Percentiles rank a stretch among this genome's conserved stretches.
These are phyloP conservation scores for Pichia californica DNA, from an alignment of 805 yeast genomes.

Conservation along the genomic window DNA sequence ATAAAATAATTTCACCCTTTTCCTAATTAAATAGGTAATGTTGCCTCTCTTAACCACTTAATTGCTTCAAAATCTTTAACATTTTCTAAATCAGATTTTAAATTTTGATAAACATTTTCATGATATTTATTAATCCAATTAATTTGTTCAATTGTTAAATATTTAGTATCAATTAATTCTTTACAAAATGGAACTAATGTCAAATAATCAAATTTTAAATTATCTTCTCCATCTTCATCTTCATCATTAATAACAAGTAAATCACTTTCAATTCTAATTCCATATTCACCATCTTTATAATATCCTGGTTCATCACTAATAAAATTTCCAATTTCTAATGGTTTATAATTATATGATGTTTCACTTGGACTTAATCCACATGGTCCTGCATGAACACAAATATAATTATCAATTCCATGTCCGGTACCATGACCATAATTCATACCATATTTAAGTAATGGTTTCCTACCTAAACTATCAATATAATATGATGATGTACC, in stretches of 20 bases:
- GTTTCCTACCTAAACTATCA: conserved; percentile 79
- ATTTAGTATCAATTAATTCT: conserved; percentile 54
- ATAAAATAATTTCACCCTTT: neutral
- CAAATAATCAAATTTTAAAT: conserved; percentile 68
- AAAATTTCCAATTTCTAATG: conserved; percentile 62
- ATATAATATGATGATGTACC: conserved; percentile 70
- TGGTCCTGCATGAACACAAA: conserved; percentile 94
- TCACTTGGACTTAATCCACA: conserved; percentile 57
- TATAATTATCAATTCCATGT: conserved; percentile 91
- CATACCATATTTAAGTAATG: conserved; percentile 73
- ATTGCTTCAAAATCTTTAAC: conserved; percentile 52
- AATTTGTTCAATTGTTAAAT: conserved; percentile 58
- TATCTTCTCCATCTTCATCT: conserved; percentile 34
- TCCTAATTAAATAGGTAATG: conserved; percentile 20
- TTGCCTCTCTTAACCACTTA: conserved; percentile 69
- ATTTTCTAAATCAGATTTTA: conserved; percentile 46
- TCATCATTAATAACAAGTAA: conserved; percentile 47
- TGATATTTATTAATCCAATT: conserved; percentile 68
- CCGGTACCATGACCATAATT: conserved; percentile 95
- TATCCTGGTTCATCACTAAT: conserved; percentile 93
- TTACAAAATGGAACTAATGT: conserved; percentile 83
- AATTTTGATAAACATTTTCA: conserved; percentile 42
- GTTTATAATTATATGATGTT: conserved; percentile 35
- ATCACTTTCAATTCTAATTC: conserved; percentile 86
- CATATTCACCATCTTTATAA: conserved; percentile 84